Evolutionary conservation across 495 filamentous ascomycete species (phyloP), one percentile per base, ranked within the genome.

Genomic region (Thozetella sp.): DNA sequence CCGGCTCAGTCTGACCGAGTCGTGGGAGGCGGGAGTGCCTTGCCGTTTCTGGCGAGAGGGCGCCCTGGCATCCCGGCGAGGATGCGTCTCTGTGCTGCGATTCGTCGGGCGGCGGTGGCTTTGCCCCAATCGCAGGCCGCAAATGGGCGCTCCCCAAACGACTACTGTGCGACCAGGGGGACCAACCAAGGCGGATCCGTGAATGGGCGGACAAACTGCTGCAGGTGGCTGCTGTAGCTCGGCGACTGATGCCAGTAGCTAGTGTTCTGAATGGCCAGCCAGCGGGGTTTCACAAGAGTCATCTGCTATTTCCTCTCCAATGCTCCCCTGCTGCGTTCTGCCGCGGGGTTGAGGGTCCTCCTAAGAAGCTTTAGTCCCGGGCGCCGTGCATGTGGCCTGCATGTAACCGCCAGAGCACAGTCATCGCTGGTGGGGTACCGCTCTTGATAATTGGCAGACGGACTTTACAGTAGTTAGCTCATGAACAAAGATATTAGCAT

Each of bases 21-120:
- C 62, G 57, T 51, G 34, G 57, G 52, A 46, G 60, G 66, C 74
- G 72, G 74, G 70, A 72, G 71, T 78, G 71, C 75, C 74, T 76
- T 77, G 72, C 71, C 70, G 67, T 64, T 61, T 60, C 51, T 74
- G 70, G 69, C 67, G 53, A 57, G 59, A 58, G 67, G 67, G 34
- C 23, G 43, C 46, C 50, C 54, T 59, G 55, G 61, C 56, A 72
- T 65, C 60, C 67, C 34, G 30, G 66, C 46, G 22, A 53, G 22
- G 57, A 59, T 57, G 64, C 60, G 51, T 26, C 23, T 66, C 27
- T 55, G 65, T 23, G 22, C 46, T 66, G 56, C 64, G 63, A 77
- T 77, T 77, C 68, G 75, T 63, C 64, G 58, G 19, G 25, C 43
- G 58, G 53, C 15, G 53, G 55, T 60, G 59, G 62, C 69, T 65